A percentile compares a stretch with the other conserved stretches of the same genome.
Conservation (phyloP, 768 basidiomycete genomes). For the Melanogaster broomeanus region DNA sequence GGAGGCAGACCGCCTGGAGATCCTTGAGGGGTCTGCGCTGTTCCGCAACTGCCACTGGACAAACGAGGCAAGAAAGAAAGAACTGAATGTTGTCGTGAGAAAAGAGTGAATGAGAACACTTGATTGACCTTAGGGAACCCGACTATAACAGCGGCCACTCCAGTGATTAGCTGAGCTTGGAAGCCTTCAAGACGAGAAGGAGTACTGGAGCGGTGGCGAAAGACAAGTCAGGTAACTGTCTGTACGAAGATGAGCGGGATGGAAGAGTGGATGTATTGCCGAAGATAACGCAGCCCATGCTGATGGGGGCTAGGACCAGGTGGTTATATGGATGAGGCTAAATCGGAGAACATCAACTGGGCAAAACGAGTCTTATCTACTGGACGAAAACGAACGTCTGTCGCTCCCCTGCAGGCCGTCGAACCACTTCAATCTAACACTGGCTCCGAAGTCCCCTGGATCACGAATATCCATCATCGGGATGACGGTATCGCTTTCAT, state of each 20-base stretch:
- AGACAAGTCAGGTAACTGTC: slow-evolving; percentile 80
- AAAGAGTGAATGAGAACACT: slow-evolving; percentile 92
- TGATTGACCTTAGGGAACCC: slow-evolving; percentile 97
- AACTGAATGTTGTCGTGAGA: slow-evolving; percentile 71
- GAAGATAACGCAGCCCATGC: slow-evolving; percentile 85
- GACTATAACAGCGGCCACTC: slow-evolving; percentile 85
- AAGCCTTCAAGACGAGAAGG: slow-evolving; percentile 80
- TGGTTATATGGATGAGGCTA: neutral
- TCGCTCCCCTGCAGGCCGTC: too few relatives aligned
- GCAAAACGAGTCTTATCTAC: too few relatives aligned
- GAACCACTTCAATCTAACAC: too few relatives aligned
- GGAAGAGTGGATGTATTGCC: slow-evolving; percentile 92
- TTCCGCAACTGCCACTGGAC: slow-evolving; percentile 68
- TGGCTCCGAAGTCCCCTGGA: too few relatives aligned
- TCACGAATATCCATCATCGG: too few relatives aligned
- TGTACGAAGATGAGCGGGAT: slow-evolving; percentile 78
- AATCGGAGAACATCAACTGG: too few relatives aligned
- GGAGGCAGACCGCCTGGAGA: slow-evolving; percentile 84
- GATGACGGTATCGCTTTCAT: too few relatives aligned
- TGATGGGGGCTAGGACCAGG: slow-evolving; percentile 86
- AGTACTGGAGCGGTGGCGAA: slow-evolving; percentile 75
- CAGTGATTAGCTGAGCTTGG: slow-evolving; percentile 63
- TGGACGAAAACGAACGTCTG: too few relatives aligned
- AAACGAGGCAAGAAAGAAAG: neutral
- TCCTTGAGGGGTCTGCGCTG: slow-evolving; percentile 94